Percentiles rank a stretch among this genome's conserved stretches.
phyloP scores from a whole-genome alignment of 208 protist species.

The Trypanosoma cruzi region DNA sequence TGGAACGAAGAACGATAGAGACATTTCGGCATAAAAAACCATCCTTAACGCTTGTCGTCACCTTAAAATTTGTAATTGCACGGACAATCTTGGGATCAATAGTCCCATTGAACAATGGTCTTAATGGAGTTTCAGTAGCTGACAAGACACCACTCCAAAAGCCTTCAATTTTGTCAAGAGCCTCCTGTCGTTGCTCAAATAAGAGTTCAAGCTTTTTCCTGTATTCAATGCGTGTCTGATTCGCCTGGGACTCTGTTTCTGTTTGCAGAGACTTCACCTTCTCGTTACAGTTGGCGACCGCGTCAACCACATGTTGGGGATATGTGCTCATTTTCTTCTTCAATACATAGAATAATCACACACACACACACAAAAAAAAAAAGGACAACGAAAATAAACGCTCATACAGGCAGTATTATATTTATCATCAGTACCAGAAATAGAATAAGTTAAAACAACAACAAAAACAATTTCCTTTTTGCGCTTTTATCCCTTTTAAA shows the following conservation, averaged over 20 bases:
- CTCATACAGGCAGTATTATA: too few species aligned
- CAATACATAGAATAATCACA: constrained; percentile 1
- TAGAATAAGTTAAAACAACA: too few species aligned
- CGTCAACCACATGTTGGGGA: constrained; percentile 26
- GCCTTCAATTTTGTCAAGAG: constrained; percentile 41
- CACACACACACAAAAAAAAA: constrained; percentile 10
- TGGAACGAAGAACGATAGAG: constrained; percentile 49
- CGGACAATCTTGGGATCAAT: constrained; percentile 80
- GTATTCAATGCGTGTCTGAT: constrained; percentile 39
- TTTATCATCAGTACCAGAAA: too few species aligned
- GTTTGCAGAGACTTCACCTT: constrained; percentile 38
- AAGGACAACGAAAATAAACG: constrained; percentile 31
- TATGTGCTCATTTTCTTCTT: constrained; percentile 21
- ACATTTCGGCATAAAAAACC: constrained; percentile 52
- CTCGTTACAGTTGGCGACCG: constrained; percentile 41
- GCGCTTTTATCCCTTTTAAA: constrained; percentile 4
- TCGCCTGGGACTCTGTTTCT: constrained; percentile 32
- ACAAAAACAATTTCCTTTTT: too few species aligned
- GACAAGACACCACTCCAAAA: constrained; percentile 71
- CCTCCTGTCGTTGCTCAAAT: constrained; percentile 47
- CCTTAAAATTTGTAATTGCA: constrained; percentile 65
- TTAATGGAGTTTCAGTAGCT: constrained; percentile 42
- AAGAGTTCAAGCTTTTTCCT: constrained; percentile 62
- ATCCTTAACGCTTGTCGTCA: constrained; percentile 43
- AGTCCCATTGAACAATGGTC: constrained; percentile 59